These are phyloP conservation scores for Reutealis trisperma DNA, from an alignment of 345 rosid genomes.

Conservation along the genomic window DNA sequence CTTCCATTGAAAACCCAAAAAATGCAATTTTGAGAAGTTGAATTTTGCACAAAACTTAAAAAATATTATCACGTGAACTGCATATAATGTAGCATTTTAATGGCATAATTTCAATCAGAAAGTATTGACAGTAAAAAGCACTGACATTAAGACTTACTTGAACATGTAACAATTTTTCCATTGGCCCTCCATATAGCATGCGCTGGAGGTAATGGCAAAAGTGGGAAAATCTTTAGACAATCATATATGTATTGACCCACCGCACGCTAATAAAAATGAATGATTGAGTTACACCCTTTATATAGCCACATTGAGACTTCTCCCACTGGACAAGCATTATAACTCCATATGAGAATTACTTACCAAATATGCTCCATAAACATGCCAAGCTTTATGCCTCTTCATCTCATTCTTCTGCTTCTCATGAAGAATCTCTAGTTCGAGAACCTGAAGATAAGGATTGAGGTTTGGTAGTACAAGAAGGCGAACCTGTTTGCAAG, in stretches of 20 bases:
- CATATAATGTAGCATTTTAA: not conserved
- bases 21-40: not conserved
- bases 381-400: constrained; percentile 93
- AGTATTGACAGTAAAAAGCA: not conserved
- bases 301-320: constrained; percentile 4
- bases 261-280: constrained; percentile 51
- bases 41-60: not conserved
- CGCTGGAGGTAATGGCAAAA: constrained; percentile 55
- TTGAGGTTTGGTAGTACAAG: constrained; percentile 77
- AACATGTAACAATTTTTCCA: constrained; percentile 41
- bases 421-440: constrained; percentile 86
- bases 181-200: constrained; percentile 44
- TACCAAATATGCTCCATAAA: constrained; percentile 86
- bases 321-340: constrained; percentile 11
- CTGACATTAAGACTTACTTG: constrained; percentile 59
- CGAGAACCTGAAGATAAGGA: constrained; percentile 77
- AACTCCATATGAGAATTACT: constrained; percentile 28
- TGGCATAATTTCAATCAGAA: not conserved
- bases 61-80: not conserved
- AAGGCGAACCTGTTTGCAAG: constrained; percentile 60
- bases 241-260: constrained; percentile 70
- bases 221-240: constrained; percentile 72
- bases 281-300: not conserved
- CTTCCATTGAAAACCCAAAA: not conserved
- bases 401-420: constrained; percentile 83